A percentile compares a stretch with the other conserved stretches of the same genome.
Conservation (phyloP, 495 filamentous ascomycete genomes). For the Penicillium desertorum region DNA sequence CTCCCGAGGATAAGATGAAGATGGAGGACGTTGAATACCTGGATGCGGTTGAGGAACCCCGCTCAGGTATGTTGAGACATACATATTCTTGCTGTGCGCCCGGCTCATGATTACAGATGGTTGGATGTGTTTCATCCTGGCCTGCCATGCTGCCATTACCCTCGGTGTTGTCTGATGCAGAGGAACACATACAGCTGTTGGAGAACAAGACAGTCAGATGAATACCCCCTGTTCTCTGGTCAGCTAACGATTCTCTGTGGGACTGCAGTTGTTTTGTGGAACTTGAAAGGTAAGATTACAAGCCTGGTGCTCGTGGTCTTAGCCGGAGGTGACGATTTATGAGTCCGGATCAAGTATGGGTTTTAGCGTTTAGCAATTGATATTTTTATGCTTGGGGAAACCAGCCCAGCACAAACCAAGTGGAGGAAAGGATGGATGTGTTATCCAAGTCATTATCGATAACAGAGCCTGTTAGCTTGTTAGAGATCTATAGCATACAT, state of each 20-base stretch:
- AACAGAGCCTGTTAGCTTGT: background rate
- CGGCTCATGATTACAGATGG: slow-evolving; percentile 3
- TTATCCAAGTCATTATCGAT: background rate
- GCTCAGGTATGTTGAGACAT: background rate
- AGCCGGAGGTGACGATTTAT: background rate
- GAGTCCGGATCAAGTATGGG: background rate
- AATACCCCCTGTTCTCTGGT: background rate
- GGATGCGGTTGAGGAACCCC: background rate
- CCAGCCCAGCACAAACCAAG: background rate
- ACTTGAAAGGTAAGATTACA: background rate
- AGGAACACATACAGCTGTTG: background rate
- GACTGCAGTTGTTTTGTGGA: background rate
- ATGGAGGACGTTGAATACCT: background rate
- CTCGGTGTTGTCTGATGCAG: background rate
- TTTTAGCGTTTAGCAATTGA: background rate
- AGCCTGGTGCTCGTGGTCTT: background rate
- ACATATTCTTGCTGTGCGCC: background rate
- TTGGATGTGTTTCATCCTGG: slow-evolving; percentile 1
- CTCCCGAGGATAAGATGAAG: background rate
- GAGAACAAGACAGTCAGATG: background rate
- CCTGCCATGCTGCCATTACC: slow-evolving; percentile 8
- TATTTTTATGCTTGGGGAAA: background rate
- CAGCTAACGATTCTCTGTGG: background rate
- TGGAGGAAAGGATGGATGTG: background rate
- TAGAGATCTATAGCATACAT: background rate